These are phyloP conservation scores for Diatrype stigma DNA, from an alignment of 2,329 filamentous ascomycete genomes.

Conservation along the genomic window DNA sequence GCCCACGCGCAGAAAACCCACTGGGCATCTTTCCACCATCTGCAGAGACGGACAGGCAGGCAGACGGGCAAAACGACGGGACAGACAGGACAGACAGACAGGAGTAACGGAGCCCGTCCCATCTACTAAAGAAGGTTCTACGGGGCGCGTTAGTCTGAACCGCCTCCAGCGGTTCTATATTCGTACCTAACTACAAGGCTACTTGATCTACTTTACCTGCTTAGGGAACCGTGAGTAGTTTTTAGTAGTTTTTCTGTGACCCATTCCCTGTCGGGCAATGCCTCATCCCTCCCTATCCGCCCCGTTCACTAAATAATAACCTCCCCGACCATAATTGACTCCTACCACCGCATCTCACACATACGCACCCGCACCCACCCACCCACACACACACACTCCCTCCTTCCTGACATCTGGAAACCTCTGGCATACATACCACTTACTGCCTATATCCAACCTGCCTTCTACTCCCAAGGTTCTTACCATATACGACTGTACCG, in stretches of 20 bases:
- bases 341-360: neutral
- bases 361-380: neutral
- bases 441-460: neutral
- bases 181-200: neutral
- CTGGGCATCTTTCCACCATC: neutral
- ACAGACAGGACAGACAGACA: neutral
- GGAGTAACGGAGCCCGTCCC: neutral
- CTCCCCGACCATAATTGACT: neutral
- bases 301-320: neutral
- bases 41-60: too few relatives aligned
- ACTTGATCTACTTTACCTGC: neutral
- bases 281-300: neutral
- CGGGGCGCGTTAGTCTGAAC: neutral
- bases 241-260: neutral
- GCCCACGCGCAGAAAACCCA: neutral
- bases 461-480: neutral
- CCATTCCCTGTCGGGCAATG: neutral
- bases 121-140: slow-evolving; percentile 1
- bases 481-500: neutral
- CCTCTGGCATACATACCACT: neutral
- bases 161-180: neutral
- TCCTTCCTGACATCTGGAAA: neutral
- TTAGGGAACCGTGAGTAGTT: neutral
- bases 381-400: neutral
- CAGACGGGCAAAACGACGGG: neutral